These are phyloP conservation scores for Phyllosticta capitalensis DNA, from an alignment of 2,329 filamentous ascomycete species.

Conservation along the genomic window DNA sequence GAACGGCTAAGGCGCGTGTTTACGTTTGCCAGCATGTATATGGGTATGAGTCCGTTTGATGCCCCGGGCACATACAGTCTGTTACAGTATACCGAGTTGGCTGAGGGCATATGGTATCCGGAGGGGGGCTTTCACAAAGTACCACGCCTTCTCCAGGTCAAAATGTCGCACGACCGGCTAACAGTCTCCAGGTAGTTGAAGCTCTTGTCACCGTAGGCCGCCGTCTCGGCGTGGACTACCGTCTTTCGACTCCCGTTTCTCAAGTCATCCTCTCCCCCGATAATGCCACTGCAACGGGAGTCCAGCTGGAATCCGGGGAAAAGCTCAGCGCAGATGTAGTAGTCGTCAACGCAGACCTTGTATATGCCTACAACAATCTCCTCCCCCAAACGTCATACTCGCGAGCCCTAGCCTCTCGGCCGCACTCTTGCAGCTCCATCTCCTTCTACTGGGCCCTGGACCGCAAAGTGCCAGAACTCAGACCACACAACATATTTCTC, in stretches of 20 bases:
- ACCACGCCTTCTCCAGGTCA: neutral
- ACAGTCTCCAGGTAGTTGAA: constrained; percentile 37
- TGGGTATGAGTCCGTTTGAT: constrained; percentile 72
- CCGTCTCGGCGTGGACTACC: constrained; percentile 52
- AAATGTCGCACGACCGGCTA: constrained; percentile 8
- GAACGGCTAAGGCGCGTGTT: constrained; percentile 62
- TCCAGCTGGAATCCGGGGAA: constrained; percentile 50
- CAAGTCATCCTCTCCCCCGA: constrained; percentile 46
- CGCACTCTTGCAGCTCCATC: constrained; percentile 61
- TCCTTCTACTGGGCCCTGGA: constrained; percentile 68
- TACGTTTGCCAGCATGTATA: constrained; percentile 73
- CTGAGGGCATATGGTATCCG: constrained; percentile 69
- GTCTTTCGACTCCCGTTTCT: constrained; percentile 49
- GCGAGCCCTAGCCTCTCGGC: constrained; percentile 36
- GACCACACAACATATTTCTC: constrained; percentile 68
- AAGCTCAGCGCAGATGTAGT: constrained; percentile 55
- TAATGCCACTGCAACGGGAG: constrained; percentile 47
- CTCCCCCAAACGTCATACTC: constrained; percentile 44
- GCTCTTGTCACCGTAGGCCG: constrained; percentile 55
- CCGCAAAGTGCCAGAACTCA: constrained; percentile 51
- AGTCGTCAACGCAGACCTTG: constrained; percentile 63
- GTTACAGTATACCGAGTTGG: constrained; percentile 65
- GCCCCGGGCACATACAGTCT: constrained; percentile 65
- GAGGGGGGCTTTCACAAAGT: constrained; percentile 60
- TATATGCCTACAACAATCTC: constrained; percentile 65